Evolutionary conservation across 2,329 filamentous ascomycete genomes (phyloP), one percentile per base, ranked within the genome.

Genomic region (Phaeosphaeriaceae sp.): DNA sequence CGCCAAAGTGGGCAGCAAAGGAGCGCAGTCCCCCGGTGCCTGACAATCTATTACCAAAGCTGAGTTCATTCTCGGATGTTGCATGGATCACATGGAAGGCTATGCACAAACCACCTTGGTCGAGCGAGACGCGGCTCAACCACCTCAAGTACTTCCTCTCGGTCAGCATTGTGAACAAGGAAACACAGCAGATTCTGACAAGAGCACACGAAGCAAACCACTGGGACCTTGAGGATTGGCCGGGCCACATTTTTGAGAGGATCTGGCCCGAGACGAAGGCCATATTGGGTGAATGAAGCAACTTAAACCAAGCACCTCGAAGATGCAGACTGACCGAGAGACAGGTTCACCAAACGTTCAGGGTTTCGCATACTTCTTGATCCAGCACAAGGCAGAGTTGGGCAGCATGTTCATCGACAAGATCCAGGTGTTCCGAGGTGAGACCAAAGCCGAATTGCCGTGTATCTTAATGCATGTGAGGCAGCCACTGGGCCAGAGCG

Each of bases 11-110:
- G 19, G 61, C 66, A 19, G 60, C 53, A 5, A 45, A 59, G 31
- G 58, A 65, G 0, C 59, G 59, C 27, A 47, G 20, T 2, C 66
- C 64, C 3, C 56, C 54, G 0, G 58, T 68, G 1, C 40, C 52
- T 13, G 55, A 21, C 2, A 56, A 63, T 1, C 25, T 60, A 7
- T 25, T 65, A 22, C 65, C 66, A 5, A 53, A 42, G 1, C 49
- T 68, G 2, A 60, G 55, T 19, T 53, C 63, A 22, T 68, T 68
- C 27, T 69, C 66, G 1, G 66, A 68, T 17, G 54, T 69, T 17
- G 61, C 59, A 0, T 70, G 61, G 58, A 56, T 66, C 1, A 55
- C 33, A 6, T 68, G 63, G 63, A 47, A 61, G 15, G 36, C 40
- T 3, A 51, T 51, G 48, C 27, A 41, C 27, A 33, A 21, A 22